Percentiles rank a stretch among this genome's conserved stretches.
These are phyloP conservation scores for Helotiales sp. DNA, from an alignment of 2,329 filamentous ascomycete genomes.

Conservation along the genomic window DNA sequence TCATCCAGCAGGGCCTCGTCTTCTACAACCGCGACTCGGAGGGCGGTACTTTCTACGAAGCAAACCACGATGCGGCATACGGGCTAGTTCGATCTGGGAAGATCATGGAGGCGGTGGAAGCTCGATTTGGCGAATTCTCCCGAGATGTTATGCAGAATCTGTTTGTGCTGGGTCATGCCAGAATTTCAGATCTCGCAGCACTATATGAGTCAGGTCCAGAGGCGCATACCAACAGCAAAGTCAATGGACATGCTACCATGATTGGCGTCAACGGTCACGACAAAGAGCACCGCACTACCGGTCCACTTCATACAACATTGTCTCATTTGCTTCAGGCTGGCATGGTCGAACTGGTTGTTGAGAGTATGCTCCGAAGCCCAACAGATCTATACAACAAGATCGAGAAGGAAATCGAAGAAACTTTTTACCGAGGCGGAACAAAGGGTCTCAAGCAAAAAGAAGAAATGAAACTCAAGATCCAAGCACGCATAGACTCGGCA, in stretches of 20 bases:
- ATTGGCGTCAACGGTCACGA: conserved; percentile 35
- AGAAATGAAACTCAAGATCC: conserved; percentile 63
- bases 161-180: conserved; percentile 77
- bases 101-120: conserved; percentile 76
- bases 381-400: conserved; percentile 65
- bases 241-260: conserved; percentile 19
- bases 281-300: conserved; percentile 32
- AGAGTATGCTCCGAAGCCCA: conserved; percentile 62
- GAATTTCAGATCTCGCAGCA: conserved; percentile 70
- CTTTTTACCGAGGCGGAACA: conserved; percentile 56
- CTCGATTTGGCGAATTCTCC: conserved; percentile 75
- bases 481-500: conserved; percentile 57
- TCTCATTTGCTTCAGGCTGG: conserved; percentile 63
- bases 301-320: conserved; percentile 52
- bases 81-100: conserved; percentile 81
- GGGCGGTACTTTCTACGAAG: conserved; percentile 77
- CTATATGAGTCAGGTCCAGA: conserved; percentile 53
- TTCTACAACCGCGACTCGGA: conserved; percentile 71
- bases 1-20: conserved; percentile 87
- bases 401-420: conserved; percentile 64
- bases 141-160: conserved; percentile 76
- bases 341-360: conserved; percentile 67
- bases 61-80: conserved; percentile 81
- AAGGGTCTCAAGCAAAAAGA: conserved; percentile 70
- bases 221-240: conserved; percentile 40